Conservation (phyloP, 225 moss, liverwort and hornwort species). For the Sphagnum contortum region DNA sequence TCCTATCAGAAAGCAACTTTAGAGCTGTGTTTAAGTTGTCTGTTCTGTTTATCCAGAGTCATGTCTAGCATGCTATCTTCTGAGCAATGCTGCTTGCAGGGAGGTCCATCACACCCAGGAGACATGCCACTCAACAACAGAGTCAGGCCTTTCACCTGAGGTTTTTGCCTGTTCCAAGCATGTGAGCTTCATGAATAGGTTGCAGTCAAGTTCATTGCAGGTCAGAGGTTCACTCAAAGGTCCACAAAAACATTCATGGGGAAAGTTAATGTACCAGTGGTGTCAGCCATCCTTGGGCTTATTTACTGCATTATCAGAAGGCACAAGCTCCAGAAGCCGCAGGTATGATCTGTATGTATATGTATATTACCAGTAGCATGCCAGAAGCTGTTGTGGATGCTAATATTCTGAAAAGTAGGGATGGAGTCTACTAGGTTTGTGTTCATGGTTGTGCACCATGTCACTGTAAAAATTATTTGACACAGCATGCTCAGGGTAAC, state of each 20-base stretch:
- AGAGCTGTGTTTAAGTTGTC: too few relatives aligned
- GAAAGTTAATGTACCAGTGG: constrained; percentile 8
- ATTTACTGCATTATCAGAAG: constrained; percentile 14
- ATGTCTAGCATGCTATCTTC: too few relatives aligned
- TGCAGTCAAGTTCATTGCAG: constrained; percentile 12
- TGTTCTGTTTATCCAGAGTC: neutral
- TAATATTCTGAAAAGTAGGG: too few relatives aligned
- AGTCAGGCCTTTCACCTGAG: constrained; percentile 6
- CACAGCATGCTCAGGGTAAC: too few relatives aligned
- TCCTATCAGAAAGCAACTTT: too few relatives aligned
- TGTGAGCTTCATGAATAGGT: constrained; percentile 12
- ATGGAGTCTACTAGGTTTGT: too few relatives aligned
- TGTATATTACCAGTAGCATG: too few relatives aligned
- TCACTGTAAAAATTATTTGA: too few relatives aligned
- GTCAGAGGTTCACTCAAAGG: constrained; percentile 7
- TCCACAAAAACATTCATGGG: constrained; percentile 1
- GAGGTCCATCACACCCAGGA: constrained; percentile 8
- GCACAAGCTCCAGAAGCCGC: constrained; percentile 15
- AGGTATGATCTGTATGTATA: constrained; percentile 7
- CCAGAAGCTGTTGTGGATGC: too few relatives aligned
- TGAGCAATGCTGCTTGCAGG: constrained; percentile 9
- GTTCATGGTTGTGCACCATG: too few relatives aligned
- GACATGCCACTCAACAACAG: constrained; percentile 1
- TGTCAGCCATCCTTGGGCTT: constrained; percentile 19
- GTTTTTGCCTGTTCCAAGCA: constrained; percentile 6